Base-by-base conservation (phyloP, 345 rosid species). In the Gossypium australe region DNA sequence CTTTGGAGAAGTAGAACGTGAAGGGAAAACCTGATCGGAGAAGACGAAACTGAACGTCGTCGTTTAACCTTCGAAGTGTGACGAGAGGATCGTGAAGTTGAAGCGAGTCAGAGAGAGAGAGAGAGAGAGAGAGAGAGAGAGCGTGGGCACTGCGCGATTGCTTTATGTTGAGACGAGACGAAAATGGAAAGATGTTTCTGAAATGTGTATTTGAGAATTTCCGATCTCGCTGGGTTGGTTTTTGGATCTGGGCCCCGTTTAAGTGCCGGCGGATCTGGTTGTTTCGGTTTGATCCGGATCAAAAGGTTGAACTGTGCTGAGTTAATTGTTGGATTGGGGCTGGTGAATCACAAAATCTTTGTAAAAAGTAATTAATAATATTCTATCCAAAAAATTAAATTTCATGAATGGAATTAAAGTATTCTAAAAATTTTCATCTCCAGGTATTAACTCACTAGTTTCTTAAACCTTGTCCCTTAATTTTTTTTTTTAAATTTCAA, bases 21-120 rank as follows among this genome's bases (percentile, higher is more conserved):
- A 49, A 51, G 29, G 11, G 59, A 25, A 52, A 52, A 52, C 60
- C 60, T 52, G 73, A 70, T 70, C 60, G 44, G 38, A 59, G 64
- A 44, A 29, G 60, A 52, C 11, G 73, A 51, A 27, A 51, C 13
- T 45, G 11, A 51, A n/a, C 59, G 60, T 1, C 47, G 60, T 17
- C 43, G 60, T 52, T 17, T n/a, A 3, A 22, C 22, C 62, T 11
- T 57, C 29, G 10, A 10, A 47, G n/a, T 13, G 11, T 47, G 71
- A 67, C 29, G 3, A 52, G 45, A 27, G 72, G 9, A 51, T 69
- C 25, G 72, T 24, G 64, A 68, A 14, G 3, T 49, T 17, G 45
- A 51, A 69, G 45, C 12, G 45, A 16, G 44, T 1, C 11, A 20
- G 0, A 34, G 38, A 4, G 38, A 34, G 38, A 34, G 4, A 29